Evolutionary conservation across 208 protist species (phyloP).

Genomic region (Naegleria fowleri): DNA sequence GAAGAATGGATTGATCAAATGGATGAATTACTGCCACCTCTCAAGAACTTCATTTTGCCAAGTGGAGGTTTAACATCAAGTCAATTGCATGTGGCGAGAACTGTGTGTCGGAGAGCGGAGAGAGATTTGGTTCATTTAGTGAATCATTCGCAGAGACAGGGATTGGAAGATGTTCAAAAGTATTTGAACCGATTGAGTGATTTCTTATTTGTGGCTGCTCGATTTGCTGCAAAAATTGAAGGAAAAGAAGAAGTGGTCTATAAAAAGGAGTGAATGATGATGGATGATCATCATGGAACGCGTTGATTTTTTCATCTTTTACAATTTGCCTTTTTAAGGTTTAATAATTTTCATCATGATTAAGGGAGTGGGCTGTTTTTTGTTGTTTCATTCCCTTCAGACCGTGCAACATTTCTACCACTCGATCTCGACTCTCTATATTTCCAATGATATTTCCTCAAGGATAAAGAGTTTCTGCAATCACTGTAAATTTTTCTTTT

Average conservation of each 20-base stretch:
- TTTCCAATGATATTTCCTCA: no score
- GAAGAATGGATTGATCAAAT: constrained; percentile 62
- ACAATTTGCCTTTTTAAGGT: no score
- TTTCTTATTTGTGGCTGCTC: constrained; percentile 61
- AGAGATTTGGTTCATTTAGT: constrained; percentile 52
- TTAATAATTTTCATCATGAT: no score
- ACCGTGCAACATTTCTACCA: no score
- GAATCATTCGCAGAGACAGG: constrained; percentile 38
- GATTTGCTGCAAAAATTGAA: neutral
- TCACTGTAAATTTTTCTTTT: neutral
- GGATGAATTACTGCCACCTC: constrained; percentile 50
- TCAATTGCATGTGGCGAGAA: constrained; percentile 62
- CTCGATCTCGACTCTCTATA: no score
- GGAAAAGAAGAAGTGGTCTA: neutral
- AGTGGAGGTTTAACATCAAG: constrained; percentile 46
- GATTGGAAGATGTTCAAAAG: constrained; percentile 42
- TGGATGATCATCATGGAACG: no score
- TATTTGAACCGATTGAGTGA: constrained; percentile 67
- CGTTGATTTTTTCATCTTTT: no score
- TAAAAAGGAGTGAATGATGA: neutral
- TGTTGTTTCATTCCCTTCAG: no score
- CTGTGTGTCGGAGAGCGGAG: constrained; percentile 58
- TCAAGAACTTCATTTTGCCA: constrained; percentile 63
- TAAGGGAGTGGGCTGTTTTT: no score
- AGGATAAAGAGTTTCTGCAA: neutral